Base-by-base conservation (phyloP, 2,329 filamentous ascomycete genomes). In the Reticulascus tulasneorum region DNA sequence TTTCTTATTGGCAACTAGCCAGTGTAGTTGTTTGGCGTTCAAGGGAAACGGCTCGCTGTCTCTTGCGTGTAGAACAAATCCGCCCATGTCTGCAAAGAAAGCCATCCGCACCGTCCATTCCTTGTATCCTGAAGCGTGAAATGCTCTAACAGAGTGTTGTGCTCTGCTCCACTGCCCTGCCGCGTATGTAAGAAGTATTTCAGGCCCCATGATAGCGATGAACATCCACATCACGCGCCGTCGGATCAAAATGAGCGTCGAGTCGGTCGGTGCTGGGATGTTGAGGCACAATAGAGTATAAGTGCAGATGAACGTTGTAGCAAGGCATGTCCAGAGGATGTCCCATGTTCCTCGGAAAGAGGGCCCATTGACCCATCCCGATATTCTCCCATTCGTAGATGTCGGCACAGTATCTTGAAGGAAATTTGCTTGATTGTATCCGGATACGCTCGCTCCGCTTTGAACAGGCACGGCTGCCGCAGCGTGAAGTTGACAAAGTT, bases 281-380 rank as follows among this genome's bases (percentile, higher is more conserved):
- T 60, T 56, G 12, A 54, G 47, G 41, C 54, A 52, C 9, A 58
- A 44, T 6, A 49, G 41, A 11, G 49, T 56, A 42, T 49, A 62
- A 2, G 50, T 55, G 44, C 56, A 57, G 8, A 60, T 31, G 32
- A 59, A 54, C 15, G 53, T 48, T 0, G 55, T 56, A 6, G 48
- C 44, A 26, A 59, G 33, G 33, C 48, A 62, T n/a, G 38, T 51
- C 50, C 47, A 59, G 6, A 60, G 26, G 8, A 61, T 52, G 22
- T 56, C 52, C 11, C 50, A 45, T 8, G 56, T 59, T 2, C 56
- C 56, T 5, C 58, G 50, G 8, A 34, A 27, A 17, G 25, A 13
- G 7, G 37, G 30, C 20, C 35, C 18, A n/a, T 28, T 9, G 4
- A 39, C 30, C 37, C 27, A 34, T 29, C 30, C 16, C 6, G 11